These are phyloP conservation scores for Salvia miltiorrhiza DNA, from an alignment of 257 asterid species.

Conservation along the genomic window DNA sequence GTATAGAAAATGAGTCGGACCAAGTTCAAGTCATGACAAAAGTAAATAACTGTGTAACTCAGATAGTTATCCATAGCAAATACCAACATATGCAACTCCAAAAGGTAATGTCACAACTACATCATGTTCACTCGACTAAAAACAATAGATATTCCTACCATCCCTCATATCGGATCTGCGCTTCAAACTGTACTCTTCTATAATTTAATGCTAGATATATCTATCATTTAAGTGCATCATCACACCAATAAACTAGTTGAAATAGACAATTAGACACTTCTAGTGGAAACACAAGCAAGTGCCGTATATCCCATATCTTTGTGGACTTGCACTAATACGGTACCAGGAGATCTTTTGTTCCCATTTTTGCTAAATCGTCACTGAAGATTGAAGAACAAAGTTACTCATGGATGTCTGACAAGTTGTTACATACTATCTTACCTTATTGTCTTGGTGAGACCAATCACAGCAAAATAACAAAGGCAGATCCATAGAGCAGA, in stretches of 20 bases:
- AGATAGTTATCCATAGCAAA: background rate
- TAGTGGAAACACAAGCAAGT: background rate
- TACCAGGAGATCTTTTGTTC: background rate
- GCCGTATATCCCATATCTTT: background rate
- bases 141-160: background rate
- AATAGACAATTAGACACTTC: too few species aligned
- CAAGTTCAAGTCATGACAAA: slow-evolving; percentile 10
- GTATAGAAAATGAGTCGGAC: background rate
- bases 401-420: background rate
- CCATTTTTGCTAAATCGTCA: slow-evolving; percentile 5
- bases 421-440: background rate
- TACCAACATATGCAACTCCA: too few species aligned
- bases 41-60: background rate
- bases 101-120: background rate
- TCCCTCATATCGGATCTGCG: background rate
- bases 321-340: background rate
- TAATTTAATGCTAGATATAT: background rate
- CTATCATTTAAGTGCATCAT: background rate
- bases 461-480: slow-evolving; percentile 25
- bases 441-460: slow-evolving; percentile 12
- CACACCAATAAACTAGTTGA: background rate
- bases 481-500: slow-evolving; percentile 24
- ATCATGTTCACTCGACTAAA: background rate
- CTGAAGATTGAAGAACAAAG: background rate
- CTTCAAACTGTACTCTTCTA: background rate